A percentile compares a stretch with the other conserved stretches of the same genome.
These are phyloP conservation scores for Verticillium zaregamsianum DNA, from an alignment of 2,329 filamentous ascomycete species.

Conservation along the genomic window DNA sequence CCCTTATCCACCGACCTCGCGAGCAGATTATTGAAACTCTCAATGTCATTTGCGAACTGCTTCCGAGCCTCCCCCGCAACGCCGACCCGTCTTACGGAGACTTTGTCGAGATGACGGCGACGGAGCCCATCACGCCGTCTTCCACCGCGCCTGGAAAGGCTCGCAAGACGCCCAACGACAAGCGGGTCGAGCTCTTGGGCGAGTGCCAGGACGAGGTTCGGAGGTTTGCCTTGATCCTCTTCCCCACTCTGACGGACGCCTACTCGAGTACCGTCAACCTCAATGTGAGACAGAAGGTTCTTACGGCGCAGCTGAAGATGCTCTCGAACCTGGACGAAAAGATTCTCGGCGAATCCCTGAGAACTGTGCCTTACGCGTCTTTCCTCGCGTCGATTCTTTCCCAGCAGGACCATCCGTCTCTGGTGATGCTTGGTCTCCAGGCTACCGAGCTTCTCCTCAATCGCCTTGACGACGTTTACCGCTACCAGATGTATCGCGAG, in stretches of 20 bases:
- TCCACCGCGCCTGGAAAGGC: conserved; percentile 34
- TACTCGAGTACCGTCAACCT: conserved; percentile 98
- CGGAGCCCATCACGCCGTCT: conserved; percentile 36
- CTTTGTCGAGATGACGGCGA: conserved; percentile 36
- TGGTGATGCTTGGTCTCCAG: conserved; percentile 84
- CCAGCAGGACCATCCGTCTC: conserved; percentile 84
- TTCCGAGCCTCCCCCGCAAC: conserved; percentile 67
- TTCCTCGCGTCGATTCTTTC: conserved; percentile 93
- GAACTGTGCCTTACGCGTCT: conserved; percentile 88
- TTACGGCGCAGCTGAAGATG: conserved; percentile 97
- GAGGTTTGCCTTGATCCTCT: conserved; percentile 86
- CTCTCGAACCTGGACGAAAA: conserved; percentile 85
- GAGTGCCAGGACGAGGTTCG: conserved; percentile 84
- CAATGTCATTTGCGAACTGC: conserved; percentile 92
- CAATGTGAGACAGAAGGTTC: conserved; percentile 88
- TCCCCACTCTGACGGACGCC: conserved; percentile 92
- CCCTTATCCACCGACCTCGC: conserved; percentile 87
- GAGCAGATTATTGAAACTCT: conserved; percentile 97
- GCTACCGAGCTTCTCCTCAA: conserved; percentile 84
- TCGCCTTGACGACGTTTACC: conserved; percentile 81
- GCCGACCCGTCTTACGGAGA: conserved; percentile 38
- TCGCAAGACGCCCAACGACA: conserved; percentile 65
- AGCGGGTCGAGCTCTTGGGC: conserved; percentile 74
- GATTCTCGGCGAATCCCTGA: conserved; percentile 81
- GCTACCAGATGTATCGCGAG: conserved; percentile 95